Evolutionary conservation across 148 eudicot genomes (phyloP).

Genomic region (Oxyria digyna): DNA sequence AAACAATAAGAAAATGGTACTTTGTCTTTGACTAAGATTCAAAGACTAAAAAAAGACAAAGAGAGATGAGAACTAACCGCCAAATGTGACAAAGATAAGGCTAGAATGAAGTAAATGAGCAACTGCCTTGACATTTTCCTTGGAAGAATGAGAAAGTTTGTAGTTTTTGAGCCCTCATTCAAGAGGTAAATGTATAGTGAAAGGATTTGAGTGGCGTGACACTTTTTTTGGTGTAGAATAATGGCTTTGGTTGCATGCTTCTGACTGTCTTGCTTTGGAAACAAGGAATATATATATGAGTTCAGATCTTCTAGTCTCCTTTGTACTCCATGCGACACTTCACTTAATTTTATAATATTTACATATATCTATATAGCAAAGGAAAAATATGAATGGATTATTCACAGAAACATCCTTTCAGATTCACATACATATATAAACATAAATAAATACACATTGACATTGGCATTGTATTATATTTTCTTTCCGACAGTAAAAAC

Average conservation of each 20-base stretch:
- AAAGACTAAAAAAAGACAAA: not conserved
- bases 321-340: no score
- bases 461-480: no score
- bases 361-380: no score
- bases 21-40: not conserved
- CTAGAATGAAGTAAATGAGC: not conserved
- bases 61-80: not conserved
- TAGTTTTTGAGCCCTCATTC: not conserved
- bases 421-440: no score
- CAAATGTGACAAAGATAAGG: not conserved
- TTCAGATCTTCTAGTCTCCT: no score
- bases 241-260: constrained; percentile 5
- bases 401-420: no score
- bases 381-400: no score
- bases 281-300: not conserved
- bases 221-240: not conserved
- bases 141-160: constrained; percentile 3
- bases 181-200: not conserved
- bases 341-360: no score
- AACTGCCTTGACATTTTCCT: not conserved
- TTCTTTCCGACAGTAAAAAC: no score
- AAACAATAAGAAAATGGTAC: not conserved
- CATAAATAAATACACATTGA: no score
- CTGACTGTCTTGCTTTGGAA: constrained; percentile 2
- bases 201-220: not conserved